These are phyloP conservation scores for Corchorus olitorius DNA, from an alignment of 345 rosid genomes.

Conservation along the genomic window DNA sequence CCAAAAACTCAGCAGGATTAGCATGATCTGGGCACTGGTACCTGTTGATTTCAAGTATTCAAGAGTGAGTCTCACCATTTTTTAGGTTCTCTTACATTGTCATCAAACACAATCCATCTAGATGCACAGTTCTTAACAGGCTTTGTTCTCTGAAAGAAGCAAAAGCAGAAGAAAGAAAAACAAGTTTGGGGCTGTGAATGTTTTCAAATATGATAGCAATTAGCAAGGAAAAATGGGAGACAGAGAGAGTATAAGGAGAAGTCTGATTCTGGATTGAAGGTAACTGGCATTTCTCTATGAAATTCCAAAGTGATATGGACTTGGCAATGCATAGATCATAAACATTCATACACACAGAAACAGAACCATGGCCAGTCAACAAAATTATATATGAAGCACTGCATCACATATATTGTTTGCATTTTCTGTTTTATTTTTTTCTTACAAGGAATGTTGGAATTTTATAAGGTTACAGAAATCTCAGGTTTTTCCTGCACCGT, in stretches of 20 bases:
- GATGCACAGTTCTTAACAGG: not conserved
- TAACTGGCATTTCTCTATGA: not conserved
- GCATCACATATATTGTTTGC: not conserved
- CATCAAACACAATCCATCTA: constrained; percentile 11
- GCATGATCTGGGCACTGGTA: constrained; percentile 80
- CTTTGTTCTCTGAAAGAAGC: not conserved
- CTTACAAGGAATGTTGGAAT: not conserved
- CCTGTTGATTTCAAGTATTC: constrained; percentile 48
- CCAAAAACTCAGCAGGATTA: constrained; percentile 98
- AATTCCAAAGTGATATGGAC: not conserved
- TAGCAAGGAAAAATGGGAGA: not conserved
- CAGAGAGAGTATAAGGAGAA: not conserved
- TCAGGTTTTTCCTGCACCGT: not conserved
- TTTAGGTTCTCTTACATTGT: constrained; percentile 15
- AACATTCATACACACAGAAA: not conserved
- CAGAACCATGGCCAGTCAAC: not conserved
- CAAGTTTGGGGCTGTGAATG: not conserved
- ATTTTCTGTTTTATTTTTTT: too few relatives aligned
- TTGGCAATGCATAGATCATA: not conserved
- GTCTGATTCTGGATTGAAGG: not conserved
- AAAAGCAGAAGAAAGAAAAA: not conserved
- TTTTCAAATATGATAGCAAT: not conserved
- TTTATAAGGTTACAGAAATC: not conserved
- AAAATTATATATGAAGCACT: not conserved
- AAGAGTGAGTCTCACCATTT: constrained; percentile 15